A percentile compares a stretch with the other conserved stretches of the same genome.
phyloP scores from a whole-genome alignment of 495 filamentous ascomycete species.

The Letharia columbiana region DNA sequence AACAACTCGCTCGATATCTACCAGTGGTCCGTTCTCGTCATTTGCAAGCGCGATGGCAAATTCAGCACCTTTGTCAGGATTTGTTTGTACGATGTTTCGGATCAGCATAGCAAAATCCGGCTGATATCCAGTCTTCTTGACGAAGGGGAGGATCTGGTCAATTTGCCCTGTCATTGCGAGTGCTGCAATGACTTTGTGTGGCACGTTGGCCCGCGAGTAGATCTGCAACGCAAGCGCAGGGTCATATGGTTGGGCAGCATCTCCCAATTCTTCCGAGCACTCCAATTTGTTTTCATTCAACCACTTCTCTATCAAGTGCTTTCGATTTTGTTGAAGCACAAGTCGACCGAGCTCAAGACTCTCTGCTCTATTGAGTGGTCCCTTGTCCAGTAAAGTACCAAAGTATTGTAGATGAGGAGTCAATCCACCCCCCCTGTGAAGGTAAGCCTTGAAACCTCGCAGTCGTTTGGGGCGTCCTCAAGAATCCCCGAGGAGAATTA shows the following conservation, averaged over 20 bases:
- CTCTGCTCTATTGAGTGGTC: conserved; percentile 82
- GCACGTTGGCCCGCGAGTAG: conserved; percentile 77
- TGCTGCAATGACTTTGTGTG: conserved; percentile 87
- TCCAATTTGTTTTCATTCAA: conserved; percentile 89
- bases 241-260: conserved; percentile 85
- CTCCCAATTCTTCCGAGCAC: conserved; percentile 90
- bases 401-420: conserved; percentile 72
- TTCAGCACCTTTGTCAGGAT: conserved; percentile 89
- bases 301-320: conserved; percentile 97
- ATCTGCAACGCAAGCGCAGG: conserved; percentile 73
- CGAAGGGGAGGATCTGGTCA: conserved; percentile 88
- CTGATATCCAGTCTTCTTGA: conserved; percentile 69
- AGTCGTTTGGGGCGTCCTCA: conserved; percentile 88
- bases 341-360: conserved; percentile 89
- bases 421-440: conserved; percentile 45
- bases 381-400: conserved; percentile 92
- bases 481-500: conserved; percentile 90
- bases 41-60: conserved; percentile 85
- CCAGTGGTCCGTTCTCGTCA: conserved; percentile 70
- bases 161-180: conserved; percentile 95
- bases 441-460: conserved; percentile 76
- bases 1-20: conserved; percentile 90
- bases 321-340: conserved; percentile 84
- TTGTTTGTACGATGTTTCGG: conserved; percentile 84
- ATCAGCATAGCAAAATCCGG: conserved; percentile 88